These are phyloP conservation scores for Sporothrix phasma DNA, from an alignment of 2,329 filamentous ascomycete genomes.

Conservation along the genomic window DNA sequence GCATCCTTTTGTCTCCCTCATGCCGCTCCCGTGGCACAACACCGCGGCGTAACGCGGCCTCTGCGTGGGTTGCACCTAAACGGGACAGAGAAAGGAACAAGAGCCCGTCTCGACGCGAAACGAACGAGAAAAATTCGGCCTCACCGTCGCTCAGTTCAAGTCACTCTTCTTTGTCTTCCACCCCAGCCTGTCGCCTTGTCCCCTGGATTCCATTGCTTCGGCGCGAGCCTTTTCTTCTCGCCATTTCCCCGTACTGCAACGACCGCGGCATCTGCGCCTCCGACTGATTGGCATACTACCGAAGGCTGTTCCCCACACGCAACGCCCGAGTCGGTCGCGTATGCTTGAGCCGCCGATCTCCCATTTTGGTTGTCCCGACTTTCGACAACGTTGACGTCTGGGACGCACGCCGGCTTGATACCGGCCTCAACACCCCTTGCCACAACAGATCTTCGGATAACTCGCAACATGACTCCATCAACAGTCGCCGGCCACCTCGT, in stretches of 20 bases:
- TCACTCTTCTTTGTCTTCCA: background rate
- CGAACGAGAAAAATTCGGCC: background rate
- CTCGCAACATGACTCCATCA: slow-evolving; percentile 17
- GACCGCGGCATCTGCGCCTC: background rate
- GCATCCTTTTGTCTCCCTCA: slow-evolving; percentile 7
- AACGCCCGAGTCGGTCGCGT: background rate
- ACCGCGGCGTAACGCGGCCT: slow-evolving; percentile 17
- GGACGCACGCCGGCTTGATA: background rate
- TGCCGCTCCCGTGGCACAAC: slow-evolving; percentile 16
- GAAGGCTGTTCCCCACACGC: background rate
- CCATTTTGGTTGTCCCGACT: background rate
- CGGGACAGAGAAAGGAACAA: background rate
- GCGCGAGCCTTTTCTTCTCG: background rate
- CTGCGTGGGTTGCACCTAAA: slow-evolving; percentile 10
- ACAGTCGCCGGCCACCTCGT: background rate
- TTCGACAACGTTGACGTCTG: background rate
- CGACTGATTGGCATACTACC: background rate
- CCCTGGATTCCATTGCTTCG: background rate
- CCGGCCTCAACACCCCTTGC: background rate
- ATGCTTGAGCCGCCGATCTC: background rate
- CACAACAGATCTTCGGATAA: background rate
- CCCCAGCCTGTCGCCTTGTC: background rate
- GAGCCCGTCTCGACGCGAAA: background rate
- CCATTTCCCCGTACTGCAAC: background rate
- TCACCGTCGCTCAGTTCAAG: background rate